These are phyloP conservation scores for Leishmania aethiopica DNA, from an alignment of 208 protist genomes.

Conservation along the genomic window DNA sequence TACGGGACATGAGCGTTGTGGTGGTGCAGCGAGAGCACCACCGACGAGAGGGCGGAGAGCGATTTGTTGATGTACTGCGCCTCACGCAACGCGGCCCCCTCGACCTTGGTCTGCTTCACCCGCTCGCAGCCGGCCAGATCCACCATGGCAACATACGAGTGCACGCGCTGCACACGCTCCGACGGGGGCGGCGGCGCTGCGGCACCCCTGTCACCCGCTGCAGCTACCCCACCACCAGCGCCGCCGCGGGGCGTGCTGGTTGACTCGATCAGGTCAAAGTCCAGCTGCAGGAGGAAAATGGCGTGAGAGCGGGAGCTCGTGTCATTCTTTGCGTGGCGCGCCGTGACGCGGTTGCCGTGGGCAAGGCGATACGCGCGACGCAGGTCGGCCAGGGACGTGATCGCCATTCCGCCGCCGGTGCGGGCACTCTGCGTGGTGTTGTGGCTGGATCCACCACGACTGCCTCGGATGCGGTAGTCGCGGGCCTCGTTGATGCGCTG, in stretches of 20 bases:
- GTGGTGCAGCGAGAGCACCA: conserved; percentile 81
- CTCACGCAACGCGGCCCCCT: conserved; percentile 75
- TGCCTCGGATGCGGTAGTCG: conserved; percentile 27
- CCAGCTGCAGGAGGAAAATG: conserved; percentile 84
- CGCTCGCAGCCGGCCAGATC: conserved; percentile 98
- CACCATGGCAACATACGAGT: conserved; percentile 92
- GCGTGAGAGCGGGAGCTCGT: conserved; percentile 87
- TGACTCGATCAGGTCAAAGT: conserved; percentile 57
- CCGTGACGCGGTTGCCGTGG: conserved; percentile 77
- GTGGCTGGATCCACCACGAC: conserved; percentile 18
- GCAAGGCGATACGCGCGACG: conserved; percentile 66
- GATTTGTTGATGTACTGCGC: conserved; percentile 94
- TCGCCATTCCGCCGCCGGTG: conserved; percentile 62
- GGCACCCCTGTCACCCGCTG: neutral
- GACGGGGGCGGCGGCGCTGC: neutral
- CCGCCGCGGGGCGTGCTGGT: neutral
- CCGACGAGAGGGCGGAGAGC: conserved; percentile 84
- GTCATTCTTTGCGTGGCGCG: conserved; percentile 71
- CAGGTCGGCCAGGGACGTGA: conserved; percentile 69
- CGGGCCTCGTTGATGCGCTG: conserved; percentile 58
- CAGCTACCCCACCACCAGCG: neutral
- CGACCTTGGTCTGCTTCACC: conserved; percentile 89
- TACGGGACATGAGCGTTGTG: conserved; percentile 87
- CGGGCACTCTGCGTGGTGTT: neutral
- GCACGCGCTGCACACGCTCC: conserved; percentile 33